Base-by-base conservation (phyloP, 2,329 filamentous ascomycete species). In the Trichoderma citrinoviride region DNA sequence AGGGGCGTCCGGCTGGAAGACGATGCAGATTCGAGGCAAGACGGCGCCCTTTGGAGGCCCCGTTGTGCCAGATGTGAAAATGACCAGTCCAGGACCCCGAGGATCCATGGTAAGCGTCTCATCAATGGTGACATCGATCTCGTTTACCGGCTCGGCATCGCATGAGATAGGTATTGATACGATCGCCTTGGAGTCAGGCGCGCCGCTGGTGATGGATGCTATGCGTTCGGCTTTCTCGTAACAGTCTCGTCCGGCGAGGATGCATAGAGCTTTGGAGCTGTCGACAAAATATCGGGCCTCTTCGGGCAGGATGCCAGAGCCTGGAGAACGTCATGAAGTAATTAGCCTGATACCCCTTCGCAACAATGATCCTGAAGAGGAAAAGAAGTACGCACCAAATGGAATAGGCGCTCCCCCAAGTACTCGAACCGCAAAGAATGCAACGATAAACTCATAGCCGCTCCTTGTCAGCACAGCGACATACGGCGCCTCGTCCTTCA, bases 41-140 rank as follows among this genome's bases (percentile, higher is more conserved):
- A 92, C 83, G 1, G 92, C 90, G 66, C 76, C 80, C 68, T 83
- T 83, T 4, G 81, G 80, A 0, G 76, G 69, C 5, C 79, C 79
- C 0, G 80, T 82, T 12, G 80, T 83, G 17, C 81, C 81, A 65
- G 80, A 82, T 19, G 80, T 83, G 70, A 83, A 82, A 21, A 82
- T 73, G 50, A 83, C 90, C 90, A 71, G 37, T 0, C 69, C 69
- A 0, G 69, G 70, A 1, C 69, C 64, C 4, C 27, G 14, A 1
- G 62, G 53, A 21, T 66, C 65, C 47, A 70, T n/a, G 5, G 46
- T 27, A 1, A 65, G 56, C 2, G n/a, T 50, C 15, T 68, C 33
- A 15, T 64, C 64, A 21, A 70, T 68, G 4, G 17, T 50, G 25
- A 69, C 41, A 6, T 60, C 49, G 29, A 63, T 21, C 3, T 44